Evolutionary conservation across 2,329 filamentous ascomycete species (phyloP).

Genomic region (Colletotrichum sp.): DNA sequence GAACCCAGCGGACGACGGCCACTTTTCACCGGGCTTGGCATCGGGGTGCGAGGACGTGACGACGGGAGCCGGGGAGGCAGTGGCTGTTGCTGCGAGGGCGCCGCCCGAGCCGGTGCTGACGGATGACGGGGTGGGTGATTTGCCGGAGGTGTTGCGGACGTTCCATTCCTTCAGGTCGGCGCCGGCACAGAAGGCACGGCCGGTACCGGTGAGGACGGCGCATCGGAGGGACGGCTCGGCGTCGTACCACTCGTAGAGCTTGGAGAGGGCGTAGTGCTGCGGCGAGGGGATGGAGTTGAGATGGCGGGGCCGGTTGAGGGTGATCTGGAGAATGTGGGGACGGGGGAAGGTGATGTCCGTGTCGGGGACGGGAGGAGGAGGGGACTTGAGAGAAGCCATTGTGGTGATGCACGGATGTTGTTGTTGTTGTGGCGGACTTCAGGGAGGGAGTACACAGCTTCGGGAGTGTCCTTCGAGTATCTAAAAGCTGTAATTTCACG

Average conservation of each 20-base stretch:
- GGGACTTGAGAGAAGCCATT: neutral
- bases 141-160: conserved; percentile 38
- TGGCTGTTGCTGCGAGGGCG: neutral
- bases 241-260: conserved; percentile 62
- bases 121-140: neutral
- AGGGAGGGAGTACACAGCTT: neutral
- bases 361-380: neutral
- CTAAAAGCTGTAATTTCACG: neutral
- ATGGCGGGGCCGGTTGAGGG: conserved; percentile 61
- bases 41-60: neutral
- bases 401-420: neutral
- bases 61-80: neutral
- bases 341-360: conserved; percentile 51
- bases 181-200: conserved; percentile 71
- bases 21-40: conserved; percentile 7
- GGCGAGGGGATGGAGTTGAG: conserved; percentile 62
- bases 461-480: neutral
- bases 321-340: conserved; percentile 62
- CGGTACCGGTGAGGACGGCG: conserved; percentile 67
- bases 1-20: conserved; percentile 12
- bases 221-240: conserved; percentile 63
- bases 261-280: conserved; percentile 53
- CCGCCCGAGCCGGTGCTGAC: neutral
- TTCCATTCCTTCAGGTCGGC: conserved; percentile 72
- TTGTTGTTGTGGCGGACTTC: neutral